Evolutionary conservation across 1,284 basidiomycete genomes (phyloP).

Genomic region (Sanguinoderma infundibulare): DNA sequence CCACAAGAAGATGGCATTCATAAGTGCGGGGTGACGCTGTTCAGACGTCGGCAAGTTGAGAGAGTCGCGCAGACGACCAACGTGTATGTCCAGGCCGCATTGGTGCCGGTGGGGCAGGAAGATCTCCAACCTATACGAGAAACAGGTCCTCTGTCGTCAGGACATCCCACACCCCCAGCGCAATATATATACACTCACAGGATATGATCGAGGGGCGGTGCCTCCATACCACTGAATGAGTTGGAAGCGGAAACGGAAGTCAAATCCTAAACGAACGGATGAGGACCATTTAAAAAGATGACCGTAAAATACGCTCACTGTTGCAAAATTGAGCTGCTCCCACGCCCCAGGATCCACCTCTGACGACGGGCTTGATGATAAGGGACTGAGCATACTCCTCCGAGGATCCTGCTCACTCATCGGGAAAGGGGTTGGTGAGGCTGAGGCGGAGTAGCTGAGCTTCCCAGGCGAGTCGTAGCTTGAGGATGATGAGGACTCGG

Average conservation of each 20-base stretch:
- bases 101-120: constrained; percentile 78
- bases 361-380: constrained; percentile 16
- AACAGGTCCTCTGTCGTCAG: constrained; percentile 1
- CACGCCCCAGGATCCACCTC: constrained; percentile 29
- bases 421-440: constrained; percentile 59
- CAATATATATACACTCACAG: constrained; percentile 52
- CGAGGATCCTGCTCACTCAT: constrained; percentile 26
- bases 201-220: constrained; percentile 65
- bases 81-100: constrained; percentile 69
- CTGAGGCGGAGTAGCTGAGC: constrained; percentile 58
- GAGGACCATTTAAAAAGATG: not conserved
- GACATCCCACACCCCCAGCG: constrained; percentile 4
- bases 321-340: constrained; percentile 28
- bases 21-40: constrained; percentile 71
- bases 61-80: constrained; percentile 64
- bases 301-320: constrained; percentile 24
- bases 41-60: constrained; percentile 54
- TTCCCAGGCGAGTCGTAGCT: constrained; percentile 61
- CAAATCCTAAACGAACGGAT: constrained; percentile 36
- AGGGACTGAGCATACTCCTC: constrained; percentile 18
- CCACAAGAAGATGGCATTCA: constrained; percentile 82
- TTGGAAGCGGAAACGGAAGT: constrained; percentile 50
- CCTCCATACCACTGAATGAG: constrained; percentile 37
- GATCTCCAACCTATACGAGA: constrained; percentile 60
- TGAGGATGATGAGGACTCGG: constrained; percentile 67